These are phyloP conservation scores for Halteria grandinella DNA, from an alignment of 73 alveolate species.

Conservation along the genomic window DNA sequence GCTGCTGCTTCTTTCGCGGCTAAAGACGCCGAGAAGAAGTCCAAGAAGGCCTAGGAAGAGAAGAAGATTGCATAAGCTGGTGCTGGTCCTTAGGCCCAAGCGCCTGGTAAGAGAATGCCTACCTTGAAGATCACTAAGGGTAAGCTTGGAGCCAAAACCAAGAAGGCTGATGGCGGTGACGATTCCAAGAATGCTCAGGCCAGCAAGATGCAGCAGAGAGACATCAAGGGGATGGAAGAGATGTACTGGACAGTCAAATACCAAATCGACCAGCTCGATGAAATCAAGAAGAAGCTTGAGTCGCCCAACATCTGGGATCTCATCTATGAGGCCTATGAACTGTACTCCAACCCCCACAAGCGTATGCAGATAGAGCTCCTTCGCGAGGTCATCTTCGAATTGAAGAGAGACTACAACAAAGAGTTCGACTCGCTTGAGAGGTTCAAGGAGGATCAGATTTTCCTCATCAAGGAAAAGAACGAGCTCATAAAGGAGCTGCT, in stretches of 20 bases:
- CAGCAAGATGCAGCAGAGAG: constrained; percentile 60
- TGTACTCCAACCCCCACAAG: constrained; percentile 90
- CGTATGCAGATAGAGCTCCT: constrained; percentile 90
- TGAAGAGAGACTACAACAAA: constrained; percentile 85
- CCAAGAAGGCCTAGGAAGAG: constrained; percentile 39
- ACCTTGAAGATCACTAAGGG: constrained; percentile 44
- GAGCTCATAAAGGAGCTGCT: constrained; percentile 90
- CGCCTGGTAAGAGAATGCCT: constrained; percentile 63
- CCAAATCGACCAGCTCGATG: constrained; percentile 27
- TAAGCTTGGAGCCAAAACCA: constrained; percentile 64
- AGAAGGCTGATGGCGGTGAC: constrained; percentile 61
- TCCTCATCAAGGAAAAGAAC: constrained; percentile 87
- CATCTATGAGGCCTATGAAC: constrained; percentile 88
- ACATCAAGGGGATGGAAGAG: constrained; percentile 64
- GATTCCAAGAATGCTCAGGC: constrained; percentile 36
- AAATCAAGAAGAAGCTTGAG: constrained; percentile 69
- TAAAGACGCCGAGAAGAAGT: constrained; percentile 58
- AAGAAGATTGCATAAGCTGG: constrained; percentile 31
- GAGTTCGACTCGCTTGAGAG: constrained; percentile 84
- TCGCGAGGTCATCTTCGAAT: constrained; percentile 79
- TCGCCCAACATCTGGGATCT: constrained; percentile 79
- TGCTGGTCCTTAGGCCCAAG: constrained; percentile 10
- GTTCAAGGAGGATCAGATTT: constrained; percentile 87
- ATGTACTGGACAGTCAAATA: constrained; percentile 57
- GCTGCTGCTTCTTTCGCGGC: constrained; percentile 64